Base-by-base conservation (phyloP, 1,284 basidiomycete species). In the Irpex sp. region DNA sequence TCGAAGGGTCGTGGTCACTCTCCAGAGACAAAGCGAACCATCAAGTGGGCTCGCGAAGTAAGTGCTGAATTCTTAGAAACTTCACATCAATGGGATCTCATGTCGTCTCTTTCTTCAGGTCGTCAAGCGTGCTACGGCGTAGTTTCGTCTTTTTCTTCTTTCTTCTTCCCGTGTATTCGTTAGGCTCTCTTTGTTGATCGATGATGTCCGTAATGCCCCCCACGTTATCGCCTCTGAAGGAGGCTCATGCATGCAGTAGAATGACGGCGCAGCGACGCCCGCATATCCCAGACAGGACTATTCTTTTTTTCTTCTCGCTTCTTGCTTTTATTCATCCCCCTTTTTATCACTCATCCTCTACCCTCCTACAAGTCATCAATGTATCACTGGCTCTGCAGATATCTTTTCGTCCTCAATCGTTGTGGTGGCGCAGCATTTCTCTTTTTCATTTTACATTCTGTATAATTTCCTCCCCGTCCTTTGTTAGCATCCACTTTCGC, bases 11-110 rank as follows among this genome's bases (percentile, higher is more conserved):
- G 91, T 49, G 84, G 86, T 80, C 53, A 55, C 9, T 79, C 84
- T 11, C 73, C 78, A 54, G 90, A 93, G 67, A 87, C 87, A 36
- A 93, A 88, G 83, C 89, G 85, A 79, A 92, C 88, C 8, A 78
- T 92, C 78, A 87, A 90, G 63, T 93, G 91, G 90, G 90, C 92
- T 55, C 83, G 90, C 51, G 91, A 93, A 83, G 92, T 92, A 69
- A 63, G 86, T 77, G 15, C 13, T 43, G 15, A 43, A 15, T 8
- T 15, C 39, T 43, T 26, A 26, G 26, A 26, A 26, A 26, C 3
- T 26, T 26, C 26, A 26, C 26, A 26, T 26, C 26, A 26, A 26
- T 26, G 26, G 26, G 26, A 26, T 26, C 15, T 50, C 49, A 21
- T 50, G 13, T 67, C 43, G 26, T 9, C 51, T 39, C 37, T 61